Evolutionary conservation across 192 early-diverging fungal species (phyloP).

Genomic region (Coemansia sp.): DNA sequence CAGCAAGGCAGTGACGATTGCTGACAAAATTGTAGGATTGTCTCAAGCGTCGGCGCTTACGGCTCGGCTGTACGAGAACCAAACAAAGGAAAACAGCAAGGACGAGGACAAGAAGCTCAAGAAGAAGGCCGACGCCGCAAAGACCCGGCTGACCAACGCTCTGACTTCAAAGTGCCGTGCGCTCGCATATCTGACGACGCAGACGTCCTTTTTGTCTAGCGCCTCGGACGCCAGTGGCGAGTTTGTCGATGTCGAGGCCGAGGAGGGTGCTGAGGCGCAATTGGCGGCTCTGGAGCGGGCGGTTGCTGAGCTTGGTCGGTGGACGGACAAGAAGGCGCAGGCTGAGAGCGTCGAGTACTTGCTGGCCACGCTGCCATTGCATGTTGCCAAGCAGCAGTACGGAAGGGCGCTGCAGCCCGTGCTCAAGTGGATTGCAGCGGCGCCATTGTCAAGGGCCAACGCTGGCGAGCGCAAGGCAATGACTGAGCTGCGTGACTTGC

Average conservation of each 20-base stretch:
- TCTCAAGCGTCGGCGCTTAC: conserved; percentile 68
- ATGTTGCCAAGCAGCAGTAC: conserved; percentile 58
- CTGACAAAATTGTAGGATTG: conserved; percentile 63
- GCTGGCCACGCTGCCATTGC: conserved; percentile 62
- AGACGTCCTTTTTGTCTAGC: conserved; percentile 11
- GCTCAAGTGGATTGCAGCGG: conserved; percentile 71
- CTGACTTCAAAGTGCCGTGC: conserved; percentile 63
- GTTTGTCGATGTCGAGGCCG: conserved; percentile 50
- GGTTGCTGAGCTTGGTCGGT: conserved; percentile 63
- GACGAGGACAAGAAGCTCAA: conserved; percentile 60
- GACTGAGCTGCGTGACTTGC: conserved; percentile 56
- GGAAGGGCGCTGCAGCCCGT: conserved; percentile 76
- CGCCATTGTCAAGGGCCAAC: conserved; percentile 56
- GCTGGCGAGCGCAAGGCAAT: conserved; percentile 63
- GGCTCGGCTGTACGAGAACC: conserved; percentile 47
- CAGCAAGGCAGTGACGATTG: conserved; percentile 34
- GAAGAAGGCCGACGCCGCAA: conserved; percentile 78
- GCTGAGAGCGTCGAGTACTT: conserved; percentile 60
- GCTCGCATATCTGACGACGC: conserved; percentile 41
- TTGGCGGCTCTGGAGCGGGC: conserved; percentile 61
- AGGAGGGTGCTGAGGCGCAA: conserved; percentile 15
- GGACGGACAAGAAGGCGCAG: conserved; percentile 59
- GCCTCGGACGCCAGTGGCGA: conserved; percentile 39
- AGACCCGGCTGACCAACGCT: conserved; percentile 67
- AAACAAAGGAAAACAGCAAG: conserved; percentile 55